These are phyloP conservation scores for Salvia hispanica DNA, from an alignment of 257 asterid species.

Conservation along the genomic window DNA sequence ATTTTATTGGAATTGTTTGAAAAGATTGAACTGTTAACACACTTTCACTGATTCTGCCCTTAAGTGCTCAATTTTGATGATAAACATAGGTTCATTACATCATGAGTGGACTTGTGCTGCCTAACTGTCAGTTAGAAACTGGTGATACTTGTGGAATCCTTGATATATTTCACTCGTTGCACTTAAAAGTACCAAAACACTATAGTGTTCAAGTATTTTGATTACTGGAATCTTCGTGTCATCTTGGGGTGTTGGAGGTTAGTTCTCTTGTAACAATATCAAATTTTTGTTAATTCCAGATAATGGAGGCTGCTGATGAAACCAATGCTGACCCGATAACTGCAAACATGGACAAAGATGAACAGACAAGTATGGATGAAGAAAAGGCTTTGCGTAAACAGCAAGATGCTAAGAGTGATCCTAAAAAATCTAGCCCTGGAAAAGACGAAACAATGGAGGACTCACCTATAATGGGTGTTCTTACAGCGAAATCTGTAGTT, in stretches of 20 bases:
- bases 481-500: constrained; percentile 54
- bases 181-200: neutral
- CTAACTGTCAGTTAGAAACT: neutral
- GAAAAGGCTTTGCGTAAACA: constrained; percentile 41
- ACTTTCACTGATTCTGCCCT: neutral
- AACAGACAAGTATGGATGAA: constrained; percentile 28
- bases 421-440: constrained; percentile 40
- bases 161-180: constrained; percentile 17
- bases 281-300: constrained; percentile 50
- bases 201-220: neutral
- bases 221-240: constrained; percentile 10
- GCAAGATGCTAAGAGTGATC: constrained; percentile 44
- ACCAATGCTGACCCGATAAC: constrained; percentile 35
- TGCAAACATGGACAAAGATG: constrained; percentile 37
- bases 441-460: constrained; percentile 65
- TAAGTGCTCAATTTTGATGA: constrained; percentile 11
- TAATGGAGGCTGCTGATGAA: constrained; percentile 52
- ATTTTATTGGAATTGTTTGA: neutral
- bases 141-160: neutral
- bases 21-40: neutral
- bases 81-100: neutral
- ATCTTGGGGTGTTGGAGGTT: neutral
- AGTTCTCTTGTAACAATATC: constrained; percentile 4
- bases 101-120: constrained; percentile 2
- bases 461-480: constrained; percentile 90